Percentiles rank a stretch among this genome's conserved stretches.
These are phyloP conservation scores for Daldinia sp. DNA, from an alignment of 2,329 filamentous ascomycete genomes.

Conservation along the genomic window DNA sequence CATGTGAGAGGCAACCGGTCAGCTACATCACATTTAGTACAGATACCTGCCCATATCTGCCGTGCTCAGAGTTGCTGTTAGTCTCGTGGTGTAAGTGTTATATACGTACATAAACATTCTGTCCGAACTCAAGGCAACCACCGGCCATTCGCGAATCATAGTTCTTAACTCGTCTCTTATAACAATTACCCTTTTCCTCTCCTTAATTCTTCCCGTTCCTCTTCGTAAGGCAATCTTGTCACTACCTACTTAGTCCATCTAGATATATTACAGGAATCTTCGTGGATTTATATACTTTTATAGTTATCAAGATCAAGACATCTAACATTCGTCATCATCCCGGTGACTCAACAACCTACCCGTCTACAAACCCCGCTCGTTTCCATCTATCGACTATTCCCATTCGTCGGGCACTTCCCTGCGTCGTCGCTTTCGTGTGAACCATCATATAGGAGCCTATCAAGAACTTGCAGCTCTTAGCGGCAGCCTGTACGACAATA, in stretches of 20 bases:
- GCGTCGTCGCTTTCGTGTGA: conserved; percentile 21
- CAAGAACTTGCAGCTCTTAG: conserved; percentile 16
- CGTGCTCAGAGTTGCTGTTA: conserved; percentile 30
- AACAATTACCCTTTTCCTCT: conserved; percentile 39
- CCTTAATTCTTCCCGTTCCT: conserved; percentile 24
- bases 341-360: conserved; percentile 18
- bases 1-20: conserved; percentile 47
- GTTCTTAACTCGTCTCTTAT: conserved; percentile 37
- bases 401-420: conserved; percentile 18
- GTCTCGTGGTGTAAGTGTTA: conserved; percentile 38
- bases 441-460: conserved; percentile 29
- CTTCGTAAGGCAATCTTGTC: conserved; percentile 24
- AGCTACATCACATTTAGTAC: conserved; percentile 40
- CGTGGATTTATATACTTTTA: conserved; percentile 34
- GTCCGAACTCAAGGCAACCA: conserved; percentile 42
- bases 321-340: neutral
- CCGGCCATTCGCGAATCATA: conserved; percentile 44
- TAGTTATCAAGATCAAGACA: conserved; percentile 14
- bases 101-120: conserved; percentile 35
- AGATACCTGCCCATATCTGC: conserved; percentile 39
- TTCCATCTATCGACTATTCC: conserved; percentile 16
- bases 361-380: conserved; percentile 16
- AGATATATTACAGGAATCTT: conserved; percentile 10
- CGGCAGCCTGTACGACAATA: conserved; percentile 29
- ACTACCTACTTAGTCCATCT: conserved; percentile 11